Percentiles rank a stretch among this genome's conserved stretches.
These are phyloP conservation scores for Moricandia arvensis DNA, from an alignment of 345 rosid species.

Conservation along the genomic window DNA sequence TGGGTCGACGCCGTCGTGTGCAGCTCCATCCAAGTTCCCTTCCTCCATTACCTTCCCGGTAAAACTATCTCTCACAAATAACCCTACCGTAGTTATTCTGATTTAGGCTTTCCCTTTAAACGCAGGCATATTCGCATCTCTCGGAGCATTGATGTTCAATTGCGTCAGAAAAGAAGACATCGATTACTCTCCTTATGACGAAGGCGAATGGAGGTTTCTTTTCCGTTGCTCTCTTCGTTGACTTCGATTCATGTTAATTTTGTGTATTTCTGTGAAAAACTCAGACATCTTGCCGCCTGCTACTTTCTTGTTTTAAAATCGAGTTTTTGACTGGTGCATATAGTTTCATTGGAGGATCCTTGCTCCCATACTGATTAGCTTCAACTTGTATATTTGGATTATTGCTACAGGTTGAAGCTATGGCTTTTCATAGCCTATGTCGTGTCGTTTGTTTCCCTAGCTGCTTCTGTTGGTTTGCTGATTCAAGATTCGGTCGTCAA, in stretches of 20 bases:
- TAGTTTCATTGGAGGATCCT: no score
- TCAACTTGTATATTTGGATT: not conserved
- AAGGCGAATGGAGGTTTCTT: conserved; percentile 95
- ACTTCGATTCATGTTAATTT: not conserved
- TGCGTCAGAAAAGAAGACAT: conserved; percentile 91
- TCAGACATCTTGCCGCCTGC: no score
- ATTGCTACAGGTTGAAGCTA: conserved; percentile 74
- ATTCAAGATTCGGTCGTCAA: conserved; percentile 83
- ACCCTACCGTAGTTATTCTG: no score
- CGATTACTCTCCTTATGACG: conserved; percentile 96
- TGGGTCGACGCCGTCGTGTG: conserved; percentile 98
- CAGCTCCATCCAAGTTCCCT: conserved; percentile 67
- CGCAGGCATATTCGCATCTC: conserved; percentile 61
- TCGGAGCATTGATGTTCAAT: conserved; percentile 97
- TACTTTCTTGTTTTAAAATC: no score
- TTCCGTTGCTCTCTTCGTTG: not conserved
- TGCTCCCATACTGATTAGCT: not conserved
- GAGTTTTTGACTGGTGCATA: no score
- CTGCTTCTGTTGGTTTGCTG: conserved; percentile 91
- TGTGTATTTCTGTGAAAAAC: no score
- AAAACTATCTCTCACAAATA: no score
- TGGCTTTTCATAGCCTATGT: conserved; percentile 97
- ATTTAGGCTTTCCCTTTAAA: no score
- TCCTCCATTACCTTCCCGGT: conserved; percentile 94
- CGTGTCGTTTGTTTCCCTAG: conserved; percentile 87